Conservation (phyloP, 1,139 yeast species). For the Hansenula sp. region DNA sequence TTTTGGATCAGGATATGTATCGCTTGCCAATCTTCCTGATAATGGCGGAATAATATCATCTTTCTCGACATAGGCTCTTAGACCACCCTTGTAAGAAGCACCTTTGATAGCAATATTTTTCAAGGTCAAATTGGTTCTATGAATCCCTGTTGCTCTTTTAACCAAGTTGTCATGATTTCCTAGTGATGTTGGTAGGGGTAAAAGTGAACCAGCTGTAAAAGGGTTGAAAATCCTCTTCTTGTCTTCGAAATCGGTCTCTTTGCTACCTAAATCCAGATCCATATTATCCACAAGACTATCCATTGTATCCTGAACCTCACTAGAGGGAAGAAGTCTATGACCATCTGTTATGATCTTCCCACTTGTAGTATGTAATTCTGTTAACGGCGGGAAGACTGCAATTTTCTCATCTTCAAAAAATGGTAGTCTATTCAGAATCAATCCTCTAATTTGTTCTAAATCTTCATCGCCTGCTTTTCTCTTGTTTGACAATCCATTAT, state of each 20-base stretch:
- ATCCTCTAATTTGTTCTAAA: conserved; percentile 18
- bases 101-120: conserved; percentile 12
- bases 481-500: conserved; percentile 8
- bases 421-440: conserved; percentile 54
- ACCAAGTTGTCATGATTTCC: conserved; percentile 15
- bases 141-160: conserved; percentile 14
- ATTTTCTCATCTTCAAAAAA: conserved; percentile 73
- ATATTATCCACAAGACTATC: conserved; percentile 33
- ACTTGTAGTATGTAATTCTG: conserved; percentile 30
- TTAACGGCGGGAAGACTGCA: conserved; percentile 54
- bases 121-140: conserved; percentile 12
- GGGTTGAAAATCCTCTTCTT: conserved; percentile 26
- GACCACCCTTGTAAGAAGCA: conserved; percentile 1
- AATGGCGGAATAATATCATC: conserved; percentile 16
- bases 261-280: conserved; percentile 29
- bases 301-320: conserved; percentile 35
- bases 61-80: conserved; percentile 11
- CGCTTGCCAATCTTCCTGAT: conserved; percentile 7
- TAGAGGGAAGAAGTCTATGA: conserved; percentile 28
- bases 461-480: conserved; percentile 15
- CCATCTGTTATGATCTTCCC: conserved; percentile 28
- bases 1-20: conserved; percentile 12
- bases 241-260: conserved; percentile 15
- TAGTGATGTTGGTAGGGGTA: conserved; percentile 9
- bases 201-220: conserved; percentile 17